Base-by-base conservation (phyloP, 2,329 filamentous ascomycete genomes). In the Cordyceps cateniannulata region DNA sequence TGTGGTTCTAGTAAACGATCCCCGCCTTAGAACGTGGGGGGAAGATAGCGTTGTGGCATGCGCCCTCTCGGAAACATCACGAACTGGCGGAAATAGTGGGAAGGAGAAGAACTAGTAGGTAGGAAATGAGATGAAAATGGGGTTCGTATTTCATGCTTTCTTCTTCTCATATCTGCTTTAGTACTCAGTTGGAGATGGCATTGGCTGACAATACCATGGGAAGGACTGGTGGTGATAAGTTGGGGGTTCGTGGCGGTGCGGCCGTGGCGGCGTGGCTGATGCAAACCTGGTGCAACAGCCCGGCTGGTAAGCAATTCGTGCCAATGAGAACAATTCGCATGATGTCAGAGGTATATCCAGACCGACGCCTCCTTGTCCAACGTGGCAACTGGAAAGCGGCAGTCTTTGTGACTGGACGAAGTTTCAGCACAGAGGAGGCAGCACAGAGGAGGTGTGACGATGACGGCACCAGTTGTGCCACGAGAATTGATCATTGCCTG, bases 1-100 rank as follows among this genome's bases (percentile, higher is more conserved):
- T 35, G 32, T 59, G n/a, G 18, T 16, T 42, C n/a, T 42, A 29
- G 20, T 50, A 22, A 9, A 29, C 9, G 12, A 25, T 35, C 24
- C 56, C 56, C 56, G 48, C 56, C 47, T 59, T 32, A n/a, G 20
- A 25, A 20, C 47, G 56, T 51, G 56, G 56, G 56, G 56, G 32
- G 22, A 45, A 20, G 29, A 10, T 35, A 25, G 22, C 38, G n/a
- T n/a, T 20, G 45, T 58, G 42, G 55, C 24, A 29, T 24, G 56
- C 47, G 38, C 24, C 47, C 56, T 59, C 32, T 29, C 22, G 35
- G 45, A 22, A 44, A 35, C 24, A 51, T 9, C n/a, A 24, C 12
- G 38, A 10, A 44, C 24, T 14, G 10, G 14, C 35, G 45, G 55
- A 42, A 9, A 14, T 9, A 22, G 10, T 44, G 54, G 53, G 22